Percentiles rank a stretch among this genome's conserved stretches.
These are phyloP conservation scores for Aschersonia sp. DNA, from an alignment of 2,329 filamentous ascomycete genomes.

Conservation along the genomic window DNA sequence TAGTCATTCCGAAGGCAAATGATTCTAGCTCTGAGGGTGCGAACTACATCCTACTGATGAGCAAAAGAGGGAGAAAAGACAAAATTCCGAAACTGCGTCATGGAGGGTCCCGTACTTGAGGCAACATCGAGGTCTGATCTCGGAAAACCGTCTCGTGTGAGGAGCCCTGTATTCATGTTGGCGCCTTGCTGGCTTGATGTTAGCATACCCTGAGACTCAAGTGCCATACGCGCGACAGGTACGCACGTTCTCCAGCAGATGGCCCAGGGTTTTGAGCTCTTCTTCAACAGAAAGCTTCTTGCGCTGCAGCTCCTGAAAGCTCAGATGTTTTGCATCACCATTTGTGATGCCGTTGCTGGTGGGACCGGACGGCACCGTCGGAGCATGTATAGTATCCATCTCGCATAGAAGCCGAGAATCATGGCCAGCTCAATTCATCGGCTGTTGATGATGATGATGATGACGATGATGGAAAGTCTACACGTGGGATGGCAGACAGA, in stretches of 20 bases:
- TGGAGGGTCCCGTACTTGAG: slow-evolving; percentile 48
- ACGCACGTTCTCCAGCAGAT: slow-evolving; percentile 75
- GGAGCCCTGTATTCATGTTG: slow-evolving; percentile 77
- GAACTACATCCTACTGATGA: slow-evolving; percentile 41
- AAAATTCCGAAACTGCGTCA: neutral
- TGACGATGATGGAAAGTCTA: neutral
- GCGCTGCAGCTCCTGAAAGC: slow-evolving; percentile 64
- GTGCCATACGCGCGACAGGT: neutral
- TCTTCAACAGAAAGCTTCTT: slow-evolving; percentile 77
- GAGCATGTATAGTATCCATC: slow-evolving; percentile 43
- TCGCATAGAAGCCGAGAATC: neutral
- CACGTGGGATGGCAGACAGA: no score
- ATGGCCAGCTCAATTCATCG: no score
- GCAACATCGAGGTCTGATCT: slow-evolving; percentile 88
- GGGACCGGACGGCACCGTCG: slow-evolving; percentile 57
- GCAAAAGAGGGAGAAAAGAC: neutral
- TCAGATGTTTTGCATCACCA: slow-evolving; percentile 47
- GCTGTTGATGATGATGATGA: neutral
- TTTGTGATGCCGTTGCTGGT: slow-evolving; percentile 46
- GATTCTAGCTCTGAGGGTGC: slow-evolving; percentile 82
- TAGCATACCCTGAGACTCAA: slow-evolving; percentile 4
- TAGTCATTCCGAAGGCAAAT: slow-evolving; percentile 87
- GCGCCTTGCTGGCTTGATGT: slow-evolving; percentile 58
- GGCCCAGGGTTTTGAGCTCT: slow-evolving; percentile 71
- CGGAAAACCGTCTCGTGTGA: slow-evolving; percentile 83